Conservation (phyloP, 768 basidiomycete genomes). For the Phylloporus sp. region DNA sequence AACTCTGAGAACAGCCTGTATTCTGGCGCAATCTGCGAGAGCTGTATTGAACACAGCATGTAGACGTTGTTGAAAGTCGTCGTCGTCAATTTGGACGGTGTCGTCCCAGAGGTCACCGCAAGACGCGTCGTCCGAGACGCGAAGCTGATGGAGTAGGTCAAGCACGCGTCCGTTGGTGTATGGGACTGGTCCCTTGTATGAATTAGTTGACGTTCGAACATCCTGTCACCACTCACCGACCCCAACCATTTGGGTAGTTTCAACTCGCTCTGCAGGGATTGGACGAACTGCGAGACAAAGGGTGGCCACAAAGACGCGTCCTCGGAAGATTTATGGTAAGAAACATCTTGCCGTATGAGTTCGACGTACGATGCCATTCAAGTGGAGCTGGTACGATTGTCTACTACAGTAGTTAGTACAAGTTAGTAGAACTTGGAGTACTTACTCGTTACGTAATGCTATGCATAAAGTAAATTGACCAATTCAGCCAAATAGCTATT, state of each 20-base stretch:
- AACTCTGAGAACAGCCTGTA: conserved; percentile 1
- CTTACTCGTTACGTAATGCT: too few relatives aligned
- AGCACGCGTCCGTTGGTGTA: neutral
- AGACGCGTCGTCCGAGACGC: neutral
- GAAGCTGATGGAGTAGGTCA: neutral
- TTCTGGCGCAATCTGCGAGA: conserved; percentile 4
- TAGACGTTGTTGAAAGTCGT: neutral
- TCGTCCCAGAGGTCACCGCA: neutral
- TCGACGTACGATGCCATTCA: neutral
- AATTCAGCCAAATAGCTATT: too few relatives aligned
- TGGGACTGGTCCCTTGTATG: neutral
- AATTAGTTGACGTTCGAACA: too few relatives aligned
- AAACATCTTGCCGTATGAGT: neutral
- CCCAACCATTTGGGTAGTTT: conserved; percentile 2
- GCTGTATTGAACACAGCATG: neutral
- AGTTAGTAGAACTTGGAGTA: too few relatives aligned
- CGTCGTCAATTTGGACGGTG: neutral
- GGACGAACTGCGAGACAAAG: neutral
- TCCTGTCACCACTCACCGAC: neutral
- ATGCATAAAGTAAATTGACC: too few relatives aligned
- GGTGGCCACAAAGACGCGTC: neutral
- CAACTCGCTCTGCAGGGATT: neutral
- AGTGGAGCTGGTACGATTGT: too few relatives aligned
- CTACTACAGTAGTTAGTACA: too few relatives aligned
- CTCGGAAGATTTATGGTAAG: too few relatives aligned